These are phyloP conservation scores for Fusarium austroafricanum DNA, from an alignment of 2,329 filamentous ascomycete genomes.

Conservation along the genomic window DNA sequence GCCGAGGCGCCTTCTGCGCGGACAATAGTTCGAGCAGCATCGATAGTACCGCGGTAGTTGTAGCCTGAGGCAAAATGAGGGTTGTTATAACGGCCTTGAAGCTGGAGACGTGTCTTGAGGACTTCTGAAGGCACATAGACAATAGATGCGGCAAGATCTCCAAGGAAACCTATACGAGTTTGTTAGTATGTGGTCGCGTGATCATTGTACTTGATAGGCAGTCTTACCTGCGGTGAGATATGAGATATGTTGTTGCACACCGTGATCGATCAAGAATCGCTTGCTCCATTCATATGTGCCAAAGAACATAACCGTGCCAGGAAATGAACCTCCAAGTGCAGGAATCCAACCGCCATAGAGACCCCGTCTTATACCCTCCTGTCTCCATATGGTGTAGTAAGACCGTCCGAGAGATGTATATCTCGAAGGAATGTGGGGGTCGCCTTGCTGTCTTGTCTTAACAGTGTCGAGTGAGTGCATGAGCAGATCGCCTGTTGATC, in stretches of 20 bases:
- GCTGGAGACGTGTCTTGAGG: constrained; percentile 93
- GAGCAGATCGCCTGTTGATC: constrained; percentile 92
- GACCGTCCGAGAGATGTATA: constrained; percentile 92
- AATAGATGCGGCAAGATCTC: constrained; percentile 90
- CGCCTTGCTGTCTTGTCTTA: constrained; percentile 97
- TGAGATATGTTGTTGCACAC: constrained; percentile 82
- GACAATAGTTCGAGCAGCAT: constrained; percentile 88
- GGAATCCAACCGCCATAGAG: constrained; percentile 95
- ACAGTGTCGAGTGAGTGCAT: constrained; percentile 99
- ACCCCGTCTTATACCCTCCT: constrained; percentile 87
- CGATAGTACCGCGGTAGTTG: constrained; percentile 88
- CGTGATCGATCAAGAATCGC: constrained; percentile 84
- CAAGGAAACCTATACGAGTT: constrained; percentile 77
- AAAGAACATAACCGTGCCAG: constrained; percentile 94
- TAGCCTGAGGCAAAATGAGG: constrained; percentile 94
- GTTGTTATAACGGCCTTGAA: constrained; percentile 96
- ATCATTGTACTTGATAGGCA: not conserved
- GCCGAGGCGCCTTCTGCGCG: constrained; percentile 84
- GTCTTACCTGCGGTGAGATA: constrained; percentile 83
- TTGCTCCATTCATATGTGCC: constrained; percentile 97
- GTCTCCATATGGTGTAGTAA: constrained; percentile 91
- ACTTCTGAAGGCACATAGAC: constrained; percentile 98
- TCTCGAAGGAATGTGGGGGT: constrained; percentile 90
- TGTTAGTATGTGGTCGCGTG: constrained; percentile 4
- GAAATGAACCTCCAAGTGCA: constrained; percentile 90